These are phyloP conservation scores for Botrytis tulipae DNA, from an alignment of 2,329 filamentous ascomycete species.

Conservation along the genomic window DNA sequence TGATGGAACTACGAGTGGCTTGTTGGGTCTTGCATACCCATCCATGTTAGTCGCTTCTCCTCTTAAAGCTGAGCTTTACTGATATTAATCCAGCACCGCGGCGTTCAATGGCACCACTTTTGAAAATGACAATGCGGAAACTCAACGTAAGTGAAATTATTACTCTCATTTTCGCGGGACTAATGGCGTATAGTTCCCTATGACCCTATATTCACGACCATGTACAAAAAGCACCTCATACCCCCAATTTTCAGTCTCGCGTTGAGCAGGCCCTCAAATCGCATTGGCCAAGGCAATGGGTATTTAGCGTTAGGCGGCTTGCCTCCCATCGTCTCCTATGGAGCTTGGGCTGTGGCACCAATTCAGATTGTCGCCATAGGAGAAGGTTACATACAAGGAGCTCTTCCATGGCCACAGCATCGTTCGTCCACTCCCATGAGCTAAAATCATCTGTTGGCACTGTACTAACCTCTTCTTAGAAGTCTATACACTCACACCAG, in stretches of 20 bases:
- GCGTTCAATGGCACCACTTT: constrained; percentile 20
- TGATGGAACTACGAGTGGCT: constrained; percentile 47
- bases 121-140: constrained; percentile 14
- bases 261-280: constrained; percentile 38
- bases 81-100: constrained; percentile 1
- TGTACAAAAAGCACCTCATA: constrained; percentile 46
- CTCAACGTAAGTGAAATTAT: background rate
- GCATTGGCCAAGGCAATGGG: constrained; percentile 39
- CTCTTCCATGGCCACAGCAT: constrained; percentile 17
- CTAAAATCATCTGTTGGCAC: background rate
- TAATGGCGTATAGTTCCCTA: constrained; percentile 39
- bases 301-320: constrained; percentile 51
- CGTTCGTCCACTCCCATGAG: background rate
- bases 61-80: background rate
- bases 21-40: constrained; percentile 52
- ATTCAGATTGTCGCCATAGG: constrained; percentile 23
- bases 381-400: constrained; percentile 16
- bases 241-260: constrained; percentile 50
- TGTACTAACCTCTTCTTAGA: background rate
- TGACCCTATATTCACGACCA: constrained; percentile 50
- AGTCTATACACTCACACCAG: constrained; percentile 24
- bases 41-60: constrained; percentile 37
- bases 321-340: constrained; percentile 41
- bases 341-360: constrained; percentile 20
- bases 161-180: background rate